Evolutionary conservation across 148 eudicot species (phyloP), one percentile per base, ranked within the genome.

Genomic region (Cornus kousa): DNA sequence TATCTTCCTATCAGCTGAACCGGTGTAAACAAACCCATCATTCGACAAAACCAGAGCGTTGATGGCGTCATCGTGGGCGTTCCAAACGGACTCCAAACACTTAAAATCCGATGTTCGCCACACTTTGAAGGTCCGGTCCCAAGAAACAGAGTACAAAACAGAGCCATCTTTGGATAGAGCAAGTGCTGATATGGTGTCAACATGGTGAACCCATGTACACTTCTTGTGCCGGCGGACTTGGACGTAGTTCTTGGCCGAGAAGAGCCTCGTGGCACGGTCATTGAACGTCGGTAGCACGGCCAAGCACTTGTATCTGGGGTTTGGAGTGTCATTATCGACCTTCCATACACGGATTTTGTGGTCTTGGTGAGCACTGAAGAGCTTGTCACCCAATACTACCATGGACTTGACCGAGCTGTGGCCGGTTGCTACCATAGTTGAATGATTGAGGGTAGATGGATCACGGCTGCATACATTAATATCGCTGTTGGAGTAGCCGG

Each of bases 61-160:
- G 20, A 94, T 92, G 4, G 98, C 98, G 60, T 94, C 98, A n/a
- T 92, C 97, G 67, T 94, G 98, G 2, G 97, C 98, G 13, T 86
- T 86, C 70, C 84, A 71, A 7, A 87, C 84, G 4, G 98, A 94
- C 72, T 89, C 97, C 22, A 92, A 62, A 79, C 98, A 94, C 77
- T 72, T 81, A 80, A 87, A 92, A 68, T 92, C 90, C 0, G 93
- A 79, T 2, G 88, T 86, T 22, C 84, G 78, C 98, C 98, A 94
- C 5, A 94, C 85, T 74, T 94, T 94, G 73, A 94, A 86, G 23
- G 89, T 86, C 50, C 93, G 85, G 67, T 94, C 98, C 98, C 98
- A 94, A 13, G 98, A 94, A 3, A 79, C 95, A 0, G 98, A 94
- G 85, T 89, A 94, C 28, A 94, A 78, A 1, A 78, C 77, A 3